Percentiles rank a stretch among this genome's conserved stretches.
These are phyloP conservation scores for Colletotrichum liaoningense DNA, from an alignment of 2,329 filamentous ascomycete genomes.

Conservation along the genomic window DNA sequence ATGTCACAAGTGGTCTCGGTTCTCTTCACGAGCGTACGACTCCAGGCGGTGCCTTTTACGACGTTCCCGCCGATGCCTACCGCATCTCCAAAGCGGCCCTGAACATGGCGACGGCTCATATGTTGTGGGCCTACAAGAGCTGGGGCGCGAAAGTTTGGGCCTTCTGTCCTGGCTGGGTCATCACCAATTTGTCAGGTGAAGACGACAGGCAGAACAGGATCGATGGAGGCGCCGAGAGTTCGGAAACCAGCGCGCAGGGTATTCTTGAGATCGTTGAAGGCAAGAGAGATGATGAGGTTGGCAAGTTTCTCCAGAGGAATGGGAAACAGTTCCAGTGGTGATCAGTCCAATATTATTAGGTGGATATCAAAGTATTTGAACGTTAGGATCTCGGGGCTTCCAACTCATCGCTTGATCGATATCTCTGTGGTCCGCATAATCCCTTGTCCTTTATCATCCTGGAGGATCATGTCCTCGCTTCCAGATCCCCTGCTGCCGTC, in stretches of 20 bases:
- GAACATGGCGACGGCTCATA: conserved; percentile 49
- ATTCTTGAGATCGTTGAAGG: conserved; percentile 43
- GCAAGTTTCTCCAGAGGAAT: conserved; percentile 36
- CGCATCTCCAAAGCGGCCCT: conserved; percentile 50
- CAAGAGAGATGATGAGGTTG: conserved; percentile 42
- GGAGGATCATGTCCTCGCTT: conserved; percentile 22
- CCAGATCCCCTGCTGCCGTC: neutral
- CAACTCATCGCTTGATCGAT: conserved; percentile 4
- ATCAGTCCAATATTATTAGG: no score
- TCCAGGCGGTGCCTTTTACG: conserved; percentile 14
- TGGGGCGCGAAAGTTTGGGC: conserved; percentile 46
- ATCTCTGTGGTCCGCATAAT: conserved; percentile 19
- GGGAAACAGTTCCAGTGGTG: neutral
- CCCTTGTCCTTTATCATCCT: neutral
- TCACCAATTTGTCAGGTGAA: conserved; percentile 46
- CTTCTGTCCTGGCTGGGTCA: conserved; percentile 47
- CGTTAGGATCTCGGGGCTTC: neutral
- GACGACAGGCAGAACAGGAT: conserved; percentile 40
- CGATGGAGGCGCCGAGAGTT: conserved; percentile 40
- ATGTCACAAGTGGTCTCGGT: conserved; percentile 47
- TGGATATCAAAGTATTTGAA: neutral
- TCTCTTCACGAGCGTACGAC: conserved; percentile 44
- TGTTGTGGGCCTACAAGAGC: conserved; percentile 41
- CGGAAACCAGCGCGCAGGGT: conserved; percentile 41
- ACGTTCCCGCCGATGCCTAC: conserved; percentile 42